Evolutionary conservation across 2,329 filamentous ascomycete genomes (phyloP), one percentile per base, ranked within the genome.

Genomic region (Aspergillus niger): DNA sequence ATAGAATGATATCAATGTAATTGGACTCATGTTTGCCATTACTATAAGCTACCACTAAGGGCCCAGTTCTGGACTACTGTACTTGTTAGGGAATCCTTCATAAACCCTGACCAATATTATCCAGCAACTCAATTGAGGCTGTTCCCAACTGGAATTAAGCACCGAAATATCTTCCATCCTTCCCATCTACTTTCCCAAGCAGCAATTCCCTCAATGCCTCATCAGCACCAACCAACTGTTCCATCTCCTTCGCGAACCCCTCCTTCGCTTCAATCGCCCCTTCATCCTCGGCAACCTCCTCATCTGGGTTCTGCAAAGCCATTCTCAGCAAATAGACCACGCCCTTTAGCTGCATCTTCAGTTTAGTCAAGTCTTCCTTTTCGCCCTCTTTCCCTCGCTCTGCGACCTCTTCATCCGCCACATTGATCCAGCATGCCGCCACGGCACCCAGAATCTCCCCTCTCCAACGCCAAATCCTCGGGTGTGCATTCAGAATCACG

Each of bases 401-500:
- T 3, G 59, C 38, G 6, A 52, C 54, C 24, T 51, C 52, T 13
- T 81, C 79, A 20, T 75, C 71, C 2, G 77, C 66, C 15, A 86
- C 68, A 61, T 85, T 85, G 3, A 87, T 72, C 87, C 87, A 91
- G 72, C 86, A 89, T 1, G 86, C 70, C 38, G 83, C 81, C 1
- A 91, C 64, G 0, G 84, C 86, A 65, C 84, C 84, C 49, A 92
- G 72, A 5, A 94, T 77, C 61, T 90, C 86, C 3, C 83, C 85
- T 28, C 85, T 79, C 78, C 91, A 88, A 30, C 78, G 76, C 54
- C 79, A 75, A 5, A 96, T 78, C 4, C 91, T 82, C 10, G 90
- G 89, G 87, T 91, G 92, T 60, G 85, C 86, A 61, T 83, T 87
- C 11, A 82, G 66, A 10, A 96, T 77, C 13, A 89, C 77, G 0